Evolutionary conservation across 2,329 filamentous ascomycete species (phyloP).

Genomic region (Trichoderma sp.): DNA sequence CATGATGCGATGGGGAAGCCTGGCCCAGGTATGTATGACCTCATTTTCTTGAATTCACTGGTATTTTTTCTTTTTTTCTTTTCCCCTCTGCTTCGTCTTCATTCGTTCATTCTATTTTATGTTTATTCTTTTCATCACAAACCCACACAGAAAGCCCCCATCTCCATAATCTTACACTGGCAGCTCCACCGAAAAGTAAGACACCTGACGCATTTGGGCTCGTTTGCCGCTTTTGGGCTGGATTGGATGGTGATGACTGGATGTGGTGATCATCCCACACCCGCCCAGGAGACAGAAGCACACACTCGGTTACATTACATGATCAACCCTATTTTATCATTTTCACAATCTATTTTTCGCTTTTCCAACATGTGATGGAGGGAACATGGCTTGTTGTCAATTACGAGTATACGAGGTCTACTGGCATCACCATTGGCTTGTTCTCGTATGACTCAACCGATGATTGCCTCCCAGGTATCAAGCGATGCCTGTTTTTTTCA

Average conservation of each 20-base stretch:
- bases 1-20: constrained; percentile 27
- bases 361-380: not conserved
- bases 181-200: constrained; percentile 2
- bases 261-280: constrained; percentile 6
- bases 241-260: not conserved
- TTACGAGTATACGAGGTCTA: not conserved
- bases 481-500: not conserved
- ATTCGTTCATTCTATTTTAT: not conserved
- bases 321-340: not conserved
- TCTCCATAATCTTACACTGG: not conserved
- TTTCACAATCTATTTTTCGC: not conserved
- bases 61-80: not conserved
- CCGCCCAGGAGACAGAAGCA: not conserved
- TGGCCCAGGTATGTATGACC: constrained; percentile 26
- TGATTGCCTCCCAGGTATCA: not conserved
- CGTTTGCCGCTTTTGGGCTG: not conserved
- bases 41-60: not conserved
- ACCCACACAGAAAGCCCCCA: not conserved
- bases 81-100: not conserved
- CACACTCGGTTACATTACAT: not conserved
- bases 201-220: not conserved
- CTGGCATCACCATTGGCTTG: not conserved
- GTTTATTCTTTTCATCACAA: not conserved
- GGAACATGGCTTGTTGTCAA: not conserved
- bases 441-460: not conserved